Percentiles rank a stretch among this genome's conserved stretches.
Conservation (phyloP, 2,329 filamentous ascomycete species). For the Immersiporthe knoxdaviesiana region DNA sequence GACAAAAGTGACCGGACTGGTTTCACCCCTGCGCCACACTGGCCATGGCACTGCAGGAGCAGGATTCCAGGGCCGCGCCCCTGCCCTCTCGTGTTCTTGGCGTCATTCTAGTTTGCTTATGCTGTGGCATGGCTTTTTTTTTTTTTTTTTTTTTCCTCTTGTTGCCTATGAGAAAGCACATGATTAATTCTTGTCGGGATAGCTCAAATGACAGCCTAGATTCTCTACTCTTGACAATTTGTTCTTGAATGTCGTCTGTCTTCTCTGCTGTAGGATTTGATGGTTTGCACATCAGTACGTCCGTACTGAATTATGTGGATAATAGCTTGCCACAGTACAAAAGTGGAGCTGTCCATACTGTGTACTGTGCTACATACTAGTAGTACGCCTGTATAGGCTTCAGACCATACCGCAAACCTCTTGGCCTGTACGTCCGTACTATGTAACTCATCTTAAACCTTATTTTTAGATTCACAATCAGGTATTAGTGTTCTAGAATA, state of each 20-base stretch:
- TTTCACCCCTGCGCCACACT: slow-evolving; percentile 14
- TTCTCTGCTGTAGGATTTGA: not conserved
- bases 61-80: not conserved
- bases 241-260: not conserved
- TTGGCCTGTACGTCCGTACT: too few relatives aligned
- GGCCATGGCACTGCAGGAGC: not conserved
- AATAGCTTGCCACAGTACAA: not conserved
- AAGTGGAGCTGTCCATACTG: not conserved
- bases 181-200: not conserved
- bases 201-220: not conserved
- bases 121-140: not conserved
- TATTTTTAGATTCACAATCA: too few relatives aligned
- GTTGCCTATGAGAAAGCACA: not conserved
- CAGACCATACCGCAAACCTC: too few relatives aligned
- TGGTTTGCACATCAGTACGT: too few relatives aligned
- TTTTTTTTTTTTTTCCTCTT: too few relatives aligned
- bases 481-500: too few relatives aligned
- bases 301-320: too few relatives aligned
- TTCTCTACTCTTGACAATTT: not conserved
- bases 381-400: too few relatives aligned
- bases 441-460: too few relatives aligned
- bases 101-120: not conserved
- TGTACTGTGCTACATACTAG: too few relatives aligned
- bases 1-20: not conserved
- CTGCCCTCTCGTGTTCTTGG: not conserved